Evolutionary conservation across 1,139 yeast genomes (phyloP).

Genomic region (Debaryomycetaceae sp.): DNA sequence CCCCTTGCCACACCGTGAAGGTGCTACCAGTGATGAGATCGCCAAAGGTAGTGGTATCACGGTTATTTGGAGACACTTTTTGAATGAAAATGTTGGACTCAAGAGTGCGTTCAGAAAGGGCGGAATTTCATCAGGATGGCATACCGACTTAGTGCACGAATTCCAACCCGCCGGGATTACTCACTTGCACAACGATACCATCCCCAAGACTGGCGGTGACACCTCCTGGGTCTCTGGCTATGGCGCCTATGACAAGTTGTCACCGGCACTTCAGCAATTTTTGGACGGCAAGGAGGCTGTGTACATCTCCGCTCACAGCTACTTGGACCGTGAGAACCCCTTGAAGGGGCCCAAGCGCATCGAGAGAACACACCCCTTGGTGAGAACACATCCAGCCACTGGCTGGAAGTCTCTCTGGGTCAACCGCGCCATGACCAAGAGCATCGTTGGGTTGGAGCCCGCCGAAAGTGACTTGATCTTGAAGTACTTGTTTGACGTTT

Average conservation of each 20-base stretch:
- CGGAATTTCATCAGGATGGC: slow-evolving; percentile 25
- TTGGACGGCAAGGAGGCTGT: slow-evolving; percentile 48
- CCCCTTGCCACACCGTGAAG: slow-evolving; percentile 22
- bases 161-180: slow-evolving; percentile 46
- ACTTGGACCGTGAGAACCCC: slow-evolving; percentile 39
- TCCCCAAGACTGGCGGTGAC: slow-evolving; percentile 47
- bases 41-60: slow-evolving; percentile 28
- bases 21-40: slow-evolving; percentile 9
- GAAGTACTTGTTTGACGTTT: slow-evolving; percentile 35
- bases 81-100: slow-evolving; percentile 21
- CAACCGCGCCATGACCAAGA: slow-evolving; percentile 37
- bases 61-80: slow-evolving; percentile 37
- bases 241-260: slow-evolving; percentile 47
- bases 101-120: slow-evolving; percentile 9
- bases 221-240: slow-evolving; percentile 49
- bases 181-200: slow-evolving; percentile 42
- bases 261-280: slow-evolving; percentile 43
- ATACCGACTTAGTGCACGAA: slow-evolving; percentile 46
- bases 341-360: slow-evolving; percentile 36
- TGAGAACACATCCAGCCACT: slow-evolving; percentile 52
- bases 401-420: slow-evolving; percentile 50
- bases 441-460: slow-evolving; percentile 42
- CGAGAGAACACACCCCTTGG: slow-evolving; percentile 43
- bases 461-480: slow-evolving; percentile 34
- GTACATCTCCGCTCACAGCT: slow-evolving; percentile 39